Conservation (phyloP, 306 rosid species). For the Fragaria vesca region DNA sequence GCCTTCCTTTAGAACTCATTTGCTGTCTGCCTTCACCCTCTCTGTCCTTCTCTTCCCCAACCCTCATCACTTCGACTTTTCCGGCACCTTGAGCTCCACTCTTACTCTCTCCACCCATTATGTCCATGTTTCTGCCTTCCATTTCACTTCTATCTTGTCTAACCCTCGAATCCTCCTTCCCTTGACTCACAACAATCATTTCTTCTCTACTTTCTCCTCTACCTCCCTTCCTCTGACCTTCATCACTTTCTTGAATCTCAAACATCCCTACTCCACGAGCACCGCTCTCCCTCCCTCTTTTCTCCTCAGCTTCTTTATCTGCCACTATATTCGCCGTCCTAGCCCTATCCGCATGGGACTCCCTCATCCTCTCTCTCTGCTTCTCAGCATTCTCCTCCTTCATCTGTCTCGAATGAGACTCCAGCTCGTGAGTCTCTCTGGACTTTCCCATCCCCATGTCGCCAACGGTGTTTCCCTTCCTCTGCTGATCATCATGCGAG, state of each 20-base stretch:
- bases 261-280: not conserved
- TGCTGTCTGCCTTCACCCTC: not conserved
- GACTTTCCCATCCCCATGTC: constrained; percentile 17
- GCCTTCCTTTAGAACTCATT: constrained; percentile 2
- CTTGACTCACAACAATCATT: not conserved
- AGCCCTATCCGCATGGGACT: constrained; percentile 21
- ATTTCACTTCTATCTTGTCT: not conserved
- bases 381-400: constrained; percentile 21
- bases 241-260: not conserved
- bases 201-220: not conserved
- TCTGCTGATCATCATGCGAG: not conserved
- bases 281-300: not conserved
- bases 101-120: not conserved
- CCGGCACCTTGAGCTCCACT: constrained; percentile 12
- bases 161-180: not conserved
- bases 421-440: constrained; percentile 22
- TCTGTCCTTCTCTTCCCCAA: constrained; percentile 18
- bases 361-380: constrained; percentile 21
- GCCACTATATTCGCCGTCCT: constrained; percentile 18
- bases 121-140: not conserved
- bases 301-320: constrained; percentile 24
- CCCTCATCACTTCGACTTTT: constrained; percentile 16
- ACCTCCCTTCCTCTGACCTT: not conserved
- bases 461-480: not conserved
- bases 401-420: constrained; percentile 23